These are phyloP conservation scores for Celoporthe dispersa DNA, from an alignment of 2,329 filamentous ascomycete genomes.

Conservation along the genomic window DNA sequence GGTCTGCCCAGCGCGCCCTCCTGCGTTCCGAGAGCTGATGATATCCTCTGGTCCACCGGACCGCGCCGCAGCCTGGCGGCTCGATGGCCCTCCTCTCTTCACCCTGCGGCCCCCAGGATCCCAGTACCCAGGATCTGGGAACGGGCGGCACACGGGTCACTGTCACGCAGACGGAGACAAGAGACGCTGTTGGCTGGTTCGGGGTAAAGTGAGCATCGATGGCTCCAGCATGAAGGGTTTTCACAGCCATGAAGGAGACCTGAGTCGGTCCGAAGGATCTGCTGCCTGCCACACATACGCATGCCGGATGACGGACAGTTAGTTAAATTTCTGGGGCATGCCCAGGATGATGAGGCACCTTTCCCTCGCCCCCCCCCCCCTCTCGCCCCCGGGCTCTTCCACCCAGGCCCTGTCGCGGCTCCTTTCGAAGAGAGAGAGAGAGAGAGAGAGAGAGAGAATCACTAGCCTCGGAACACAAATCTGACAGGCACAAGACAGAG, in stretches of 20 bases:
- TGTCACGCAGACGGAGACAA: neutral
- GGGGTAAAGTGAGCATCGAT: neutral
- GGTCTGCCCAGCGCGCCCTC: neutral
- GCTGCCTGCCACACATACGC: neutral
- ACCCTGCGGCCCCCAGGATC: neutral
- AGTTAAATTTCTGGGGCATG: neutral
- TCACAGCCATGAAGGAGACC: neutral
- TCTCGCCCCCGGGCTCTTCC: no score
- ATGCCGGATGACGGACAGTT: neutral
- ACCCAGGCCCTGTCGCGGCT: neutral
- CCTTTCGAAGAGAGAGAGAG: neutral
- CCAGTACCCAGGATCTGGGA: neutral
- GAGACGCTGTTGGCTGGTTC: neutral
- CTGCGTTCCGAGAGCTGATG: neutral
- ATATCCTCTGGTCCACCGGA: neutral
- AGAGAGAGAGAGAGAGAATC: neutral
- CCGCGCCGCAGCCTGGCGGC: neutral
- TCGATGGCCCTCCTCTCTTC: neutral
- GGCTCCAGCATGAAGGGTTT: neutral
- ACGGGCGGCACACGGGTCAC: neutral
- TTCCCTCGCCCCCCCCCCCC: neutral
- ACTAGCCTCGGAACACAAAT: neutral
- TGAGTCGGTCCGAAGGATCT: slow-evolving; percentile 2
- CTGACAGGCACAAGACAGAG: neutral
- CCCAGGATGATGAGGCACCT: neutral